Evolutionary conservation across 164 flowering plant species (phyloP).

Genomic region (Aristolochia californica): DNA sequence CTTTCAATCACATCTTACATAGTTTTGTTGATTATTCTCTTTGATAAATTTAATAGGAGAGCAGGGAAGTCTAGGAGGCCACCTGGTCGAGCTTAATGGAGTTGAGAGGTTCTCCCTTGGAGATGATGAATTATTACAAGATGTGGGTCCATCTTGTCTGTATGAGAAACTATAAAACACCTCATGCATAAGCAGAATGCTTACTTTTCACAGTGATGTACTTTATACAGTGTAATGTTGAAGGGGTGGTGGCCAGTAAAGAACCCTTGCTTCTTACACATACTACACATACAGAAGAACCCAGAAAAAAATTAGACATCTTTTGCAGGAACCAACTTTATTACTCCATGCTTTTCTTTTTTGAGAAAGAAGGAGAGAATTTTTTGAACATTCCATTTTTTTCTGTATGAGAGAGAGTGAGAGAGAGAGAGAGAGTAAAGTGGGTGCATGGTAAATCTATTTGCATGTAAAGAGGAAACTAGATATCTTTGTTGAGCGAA

Average conservation of each 20-base stretch:
- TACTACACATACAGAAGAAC: conserved; percentile 9
- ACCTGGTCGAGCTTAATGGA: conserved; percentile 34
- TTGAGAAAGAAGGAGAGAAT: not conserved
- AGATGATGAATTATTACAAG: conserved; percentile 11
- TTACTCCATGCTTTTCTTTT: conserved; percentile 1
- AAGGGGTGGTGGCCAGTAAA: conserved; percentile 8
- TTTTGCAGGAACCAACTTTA: conserved; percentile 19
- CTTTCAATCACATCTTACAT: not conserved
- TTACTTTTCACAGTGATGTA: conserved; percentile 13
- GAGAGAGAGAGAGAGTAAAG: conserved; percentile 4
- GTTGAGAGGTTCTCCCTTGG: conserved; percentile 8
- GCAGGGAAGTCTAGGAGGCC: conserved; percentile 35
- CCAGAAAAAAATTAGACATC: conserved; percentile 14
- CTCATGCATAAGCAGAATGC: conserved; percentile 7
- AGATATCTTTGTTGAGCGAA: conserved; percentile 17
- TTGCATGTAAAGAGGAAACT: conserved; percentile 16
- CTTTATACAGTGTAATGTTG: conserved; percentile 12
- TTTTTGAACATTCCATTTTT: not conserved
- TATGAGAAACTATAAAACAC: conserved; percentile 7
- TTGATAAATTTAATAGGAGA: conserved; percentile 25
- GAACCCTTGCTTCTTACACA: conserved; percentile 19
- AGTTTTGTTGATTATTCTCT: not conserved
- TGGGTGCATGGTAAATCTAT: conserved; percentile 2
- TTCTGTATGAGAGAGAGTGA: too few relatives aligned
- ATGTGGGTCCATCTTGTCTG: conserved; percentile 14